Evolutionary conservation across 139 green algal genomes (phyloP), one percentile per base, ranked within the genome.

Genomic region (Yamagishiella unicocca): DNA sequence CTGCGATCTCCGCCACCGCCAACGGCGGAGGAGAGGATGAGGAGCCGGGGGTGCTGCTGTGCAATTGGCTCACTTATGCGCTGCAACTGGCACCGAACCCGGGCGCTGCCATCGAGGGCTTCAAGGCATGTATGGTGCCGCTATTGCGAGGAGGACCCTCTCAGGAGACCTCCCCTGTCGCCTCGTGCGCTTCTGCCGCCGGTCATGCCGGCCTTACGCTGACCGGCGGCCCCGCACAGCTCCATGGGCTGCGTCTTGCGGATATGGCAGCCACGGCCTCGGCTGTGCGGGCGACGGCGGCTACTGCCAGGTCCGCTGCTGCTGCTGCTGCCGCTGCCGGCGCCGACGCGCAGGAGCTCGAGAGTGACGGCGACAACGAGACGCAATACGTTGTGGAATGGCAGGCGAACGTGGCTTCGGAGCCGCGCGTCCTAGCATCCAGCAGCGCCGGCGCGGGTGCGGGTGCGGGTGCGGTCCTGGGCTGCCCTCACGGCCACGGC

Each of bases 331-430:
- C 1, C 14, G 46, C 12, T 21, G 22, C 35, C 17, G 50, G 19
- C 53, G 24, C 14, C 35, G 53, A 17, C 2, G 31, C 31, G 29
- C 10, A 4, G n/a, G 37, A n/a, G 31, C 14, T 31, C 9, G 64
- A 22, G 29, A 14, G 12, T 22, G 19, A 83, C 2, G 79, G 3
- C 17, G 58, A 62, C 0, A 38, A 67, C 27, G 42, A 46, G 45
- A 24, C 5, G 35, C 61, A 62, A 17, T 75, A 66, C n/a, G 17
- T 75, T 29, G 79, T 76, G 29, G 79, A 85, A 31, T 75, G 79
- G 61, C 79, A 46, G 14, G 79, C 79, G 21, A 61, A 75, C 4
- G 61, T 14, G n/a, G 27, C 72, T 12, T 24, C 42, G 37, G 38
- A 78, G 2, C 70, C 2, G 43, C 4, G 62, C 2, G n/a, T n/a